Percentiles rank a stretch among this genome's conserved stretches.
Evolutionary conservation across 2,329 filamentous ascomycete species (phyloP).

Genomic region (Rosellinia necatrix): DNA sequence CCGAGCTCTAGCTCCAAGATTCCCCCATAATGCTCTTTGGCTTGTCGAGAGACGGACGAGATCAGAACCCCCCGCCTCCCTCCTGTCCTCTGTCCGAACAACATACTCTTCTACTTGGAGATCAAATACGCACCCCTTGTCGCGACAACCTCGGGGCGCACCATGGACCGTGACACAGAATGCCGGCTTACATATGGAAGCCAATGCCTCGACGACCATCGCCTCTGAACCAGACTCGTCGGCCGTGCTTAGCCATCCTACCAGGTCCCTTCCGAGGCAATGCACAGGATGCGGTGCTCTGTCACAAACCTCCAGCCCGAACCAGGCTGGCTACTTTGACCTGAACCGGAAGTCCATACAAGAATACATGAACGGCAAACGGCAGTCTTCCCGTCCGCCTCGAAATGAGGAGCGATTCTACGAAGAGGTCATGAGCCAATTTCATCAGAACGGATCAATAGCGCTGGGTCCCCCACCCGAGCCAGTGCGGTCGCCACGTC

Average conservation of each 20-base stretch:
- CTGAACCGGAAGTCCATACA: constrained; percentile 55
- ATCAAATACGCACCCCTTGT: constrained; percentile 15
- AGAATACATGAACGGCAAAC: constrained; percentile 50
- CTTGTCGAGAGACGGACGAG: constrained; percentile 44
- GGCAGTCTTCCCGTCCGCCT: constrained; percentile 34
- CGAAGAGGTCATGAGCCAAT: constrained; percentile 48
- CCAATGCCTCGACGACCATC: constrained; percentile 23
- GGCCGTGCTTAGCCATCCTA: constrained; percentile 5
- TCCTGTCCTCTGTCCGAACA: constrained; percentile 50
- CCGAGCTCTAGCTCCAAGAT: constrained; percentile 48
- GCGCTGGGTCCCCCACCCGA: constrained; percentile 35
- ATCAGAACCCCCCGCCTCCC: constrained; percentile 51
- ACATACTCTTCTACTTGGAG: constrained; percentile 10
- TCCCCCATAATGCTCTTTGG: constrained; percentile 50
- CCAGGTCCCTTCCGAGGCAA: constrained; percentile 53
- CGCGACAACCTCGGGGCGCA: constrained; percentile 21
- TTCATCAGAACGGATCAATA: constrained; percentile 48
- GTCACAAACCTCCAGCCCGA: constrained; percentile 57
- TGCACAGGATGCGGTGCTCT: constrained; percentile 70
- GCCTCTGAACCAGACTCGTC: constrained; percentile 7
- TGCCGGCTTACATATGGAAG: constrained; percentile 38
- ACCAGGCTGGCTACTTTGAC: constrained; percentile 62
- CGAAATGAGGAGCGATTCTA: constrained; percentile 53
- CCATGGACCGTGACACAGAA: constrained; percentile 31
- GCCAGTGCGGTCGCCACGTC: constrained; percentile 20